These are phyloP conservation scores for Mortierella sp. DNA, from an alignment of 371 early-diverging fungal species.

Conservation along the genomic window DNA sequence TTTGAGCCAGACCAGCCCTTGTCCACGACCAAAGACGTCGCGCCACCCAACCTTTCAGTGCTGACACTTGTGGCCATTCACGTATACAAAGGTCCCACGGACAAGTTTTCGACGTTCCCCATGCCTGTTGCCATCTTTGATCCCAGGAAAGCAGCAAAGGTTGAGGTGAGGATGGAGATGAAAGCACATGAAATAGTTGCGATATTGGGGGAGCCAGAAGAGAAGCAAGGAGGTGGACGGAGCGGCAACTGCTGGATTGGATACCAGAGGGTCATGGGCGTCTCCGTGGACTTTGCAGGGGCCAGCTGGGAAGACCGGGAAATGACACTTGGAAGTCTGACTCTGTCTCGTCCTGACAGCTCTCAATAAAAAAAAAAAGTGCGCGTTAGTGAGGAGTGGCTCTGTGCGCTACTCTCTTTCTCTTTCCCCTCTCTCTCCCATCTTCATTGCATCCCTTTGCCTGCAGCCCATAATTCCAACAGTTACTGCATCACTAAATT, in stretches of 20 bases:
- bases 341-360: not conserved
- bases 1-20: constrained; percentile 23
- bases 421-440: not conserved
- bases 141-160: not conserved
- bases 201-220: constrained; percentile 39
- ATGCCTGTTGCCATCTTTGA: constrained; percentile 4
- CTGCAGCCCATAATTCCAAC: not conserved
- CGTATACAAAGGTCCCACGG: constrained; percentile 25
- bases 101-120: constrained; percentile 40
- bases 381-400: too few relatives aligned
- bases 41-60: constrained; percentile 10
- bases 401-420: not conserved
- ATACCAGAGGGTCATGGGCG: constrained; percentile 19
- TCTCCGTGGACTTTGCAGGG: constrained; percentile 34
- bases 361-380: not conserved
- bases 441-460: not conserved
- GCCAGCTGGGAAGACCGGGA: constrained; percentile 32
- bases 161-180: constrained; percentile 23
- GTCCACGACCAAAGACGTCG: not conserved
- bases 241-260: constrained; percentile 46
- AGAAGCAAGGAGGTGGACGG: constrained; percentile 37
- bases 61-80: constrained; percentile 34
- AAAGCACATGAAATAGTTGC: constrained; percentile 27
- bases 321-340: constrained; percentile 23
- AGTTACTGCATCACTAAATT: not conserved